Conservation (phyloP, 2,329 filamentous ascomycete genomes). For the Aspergillus amoenus region DNA sequence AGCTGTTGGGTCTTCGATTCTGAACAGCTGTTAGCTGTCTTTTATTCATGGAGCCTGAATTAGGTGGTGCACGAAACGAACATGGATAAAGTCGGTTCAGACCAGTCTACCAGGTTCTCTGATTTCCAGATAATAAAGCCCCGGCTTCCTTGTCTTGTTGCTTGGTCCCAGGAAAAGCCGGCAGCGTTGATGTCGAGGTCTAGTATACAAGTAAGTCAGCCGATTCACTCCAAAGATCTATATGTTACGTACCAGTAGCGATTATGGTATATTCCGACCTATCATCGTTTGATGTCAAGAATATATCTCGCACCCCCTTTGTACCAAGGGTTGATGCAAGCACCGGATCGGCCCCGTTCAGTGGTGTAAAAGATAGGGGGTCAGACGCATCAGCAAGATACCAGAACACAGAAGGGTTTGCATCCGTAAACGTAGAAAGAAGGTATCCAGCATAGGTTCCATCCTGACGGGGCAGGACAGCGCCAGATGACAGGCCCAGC, state of each 20-base stretch:
- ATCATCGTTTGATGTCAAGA: background rate
- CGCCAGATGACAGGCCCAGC: background rate
- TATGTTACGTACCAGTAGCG: background rate
- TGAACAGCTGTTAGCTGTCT: background rate
- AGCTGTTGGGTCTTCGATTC: conserved; percentile 2
- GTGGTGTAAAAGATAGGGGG: background rate
- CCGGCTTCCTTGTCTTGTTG: conserved; percentile 3
- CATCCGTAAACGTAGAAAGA: conserved; percentile 6
- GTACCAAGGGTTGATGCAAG: background rate
- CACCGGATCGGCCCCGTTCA: conserved; percentile 1
- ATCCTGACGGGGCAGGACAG: background rate
- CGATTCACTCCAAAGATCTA: background rate
- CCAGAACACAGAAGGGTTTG: conserved; percentile 1
- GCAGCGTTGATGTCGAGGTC: conserved; percentile 9
- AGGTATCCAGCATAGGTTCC: conserved; percentile 5
- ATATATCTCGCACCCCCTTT: background rate
- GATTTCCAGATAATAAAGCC: background rate
- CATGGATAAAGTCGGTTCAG: background rate
- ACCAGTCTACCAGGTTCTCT: conserved; percentile 4
- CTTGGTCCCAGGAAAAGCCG: conserved; percentile 10
- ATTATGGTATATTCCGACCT: conserved; percentile 2
- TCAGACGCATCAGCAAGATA: background rate
- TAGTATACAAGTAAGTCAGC: background rate
- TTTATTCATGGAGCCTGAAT: no score
- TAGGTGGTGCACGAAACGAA: background rate